Base-by-base conservation (phyloP, 768 basidiomycete genomes). In the Mycena epipterygia region DNA sequence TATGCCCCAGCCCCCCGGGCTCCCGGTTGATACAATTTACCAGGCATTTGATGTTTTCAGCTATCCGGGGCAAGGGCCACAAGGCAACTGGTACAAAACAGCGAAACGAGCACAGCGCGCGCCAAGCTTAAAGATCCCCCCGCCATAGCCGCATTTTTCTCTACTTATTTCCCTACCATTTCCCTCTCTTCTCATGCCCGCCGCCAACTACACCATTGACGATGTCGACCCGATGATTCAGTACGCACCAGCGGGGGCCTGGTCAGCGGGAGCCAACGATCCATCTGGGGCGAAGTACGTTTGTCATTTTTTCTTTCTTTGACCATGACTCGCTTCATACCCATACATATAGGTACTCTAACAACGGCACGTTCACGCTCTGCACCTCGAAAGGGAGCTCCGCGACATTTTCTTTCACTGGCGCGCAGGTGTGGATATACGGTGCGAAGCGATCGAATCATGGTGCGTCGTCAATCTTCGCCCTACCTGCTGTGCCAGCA, bases 381-480 rank as follows among this genome's bases (percentile, higher is more conserved):
- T 81, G 81, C 51, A 76, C 75, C n/a, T 65, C 75, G 3, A 73
- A 78, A 11, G 76, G 75, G 13, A 81, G 83, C 5, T 57, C 65
- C 21, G 80, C 69, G 11, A 72, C 75, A 0, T 78, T 85, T 59
- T 68, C 64, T 51, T 85, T 85, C 76, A 83, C 81, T 25, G 84
- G 84, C 17, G 81, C 81, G 3, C 76, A 73, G 2, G 49, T 85
- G 41, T 79, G 79, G 74, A 71, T 85, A n/a, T 83, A 77, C 33
- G 84, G 85, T 11, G 82, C 80, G 2, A 79, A 80, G 25, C 77
- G 82, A 9, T 2, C 35, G 21, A 79, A 83, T 48, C 81, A 84
- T 66, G 83, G 85, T 65, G 23, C 14, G 57, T 16, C 29, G 8
- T 46, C 5, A 33, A 23, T 49, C 8, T 6, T 27, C n/a, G 25